These are phyloP conservation scores for Lichtheimia corymbifera DNA, from an alignment of 371 early-diverging fungal species.

Conservation along the genomic window DNA sequence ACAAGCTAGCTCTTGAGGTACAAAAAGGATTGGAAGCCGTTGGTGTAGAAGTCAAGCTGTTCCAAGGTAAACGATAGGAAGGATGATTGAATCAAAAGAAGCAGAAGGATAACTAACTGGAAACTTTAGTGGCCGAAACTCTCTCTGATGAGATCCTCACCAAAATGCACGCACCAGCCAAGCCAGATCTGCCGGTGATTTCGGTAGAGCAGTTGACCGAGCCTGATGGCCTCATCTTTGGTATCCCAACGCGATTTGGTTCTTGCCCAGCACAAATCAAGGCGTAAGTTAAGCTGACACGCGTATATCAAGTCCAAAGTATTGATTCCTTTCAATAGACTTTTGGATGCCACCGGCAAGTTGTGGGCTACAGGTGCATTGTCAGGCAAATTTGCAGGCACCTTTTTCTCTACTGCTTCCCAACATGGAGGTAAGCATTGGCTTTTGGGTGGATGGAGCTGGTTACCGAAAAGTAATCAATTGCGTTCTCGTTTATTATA, in stretches of 20 bases:
- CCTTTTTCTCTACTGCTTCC: constrained; percentile 68
- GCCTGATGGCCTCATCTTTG: constrained; percentile 82
- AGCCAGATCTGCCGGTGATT: constrained; percentile 65
- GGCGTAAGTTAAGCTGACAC: constrained; percentile 27
- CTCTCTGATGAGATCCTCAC: constrained; percentile 63
- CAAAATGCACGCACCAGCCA: constrained; percentile 73
- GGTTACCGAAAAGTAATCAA: too few relatives aligned
- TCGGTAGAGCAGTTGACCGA: constrained; percentile 58
- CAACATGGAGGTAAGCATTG: constrained; percentile 55
- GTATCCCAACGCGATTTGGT: constrained; percentile 72
- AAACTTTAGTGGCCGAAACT: constrained; percentile 51
- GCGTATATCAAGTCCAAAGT: too few relatives aligned
- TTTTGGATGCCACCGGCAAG: constrained; percentile 70
- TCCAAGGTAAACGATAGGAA: constrained; percentile 42
- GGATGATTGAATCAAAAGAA: neutral
- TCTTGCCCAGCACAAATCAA: constrained; percentile 78
- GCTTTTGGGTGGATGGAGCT: constrained; percentile 9
- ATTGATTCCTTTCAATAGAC: constrained; percentile 3
- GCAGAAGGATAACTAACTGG: neutral
- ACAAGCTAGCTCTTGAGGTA: constrained; percentile 67
- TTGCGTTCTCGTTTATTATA: too few relatives aligned
- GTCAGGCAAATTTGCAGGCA: constrained; percentile 64
- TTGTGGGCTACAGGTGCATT: constrained; percentile 74
- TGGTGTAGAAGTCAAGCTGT: constrained; percentile 67
- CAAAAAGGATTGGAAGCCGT: constrained; percentile 62